Percentiles rank a stretch among this genome's conserved stretches.
These are phyloP conservation scores for Hyphopichia fennica DNA, from an alignment of 1,139 yeast genomes.

Conservation along the genomic window DNA sequence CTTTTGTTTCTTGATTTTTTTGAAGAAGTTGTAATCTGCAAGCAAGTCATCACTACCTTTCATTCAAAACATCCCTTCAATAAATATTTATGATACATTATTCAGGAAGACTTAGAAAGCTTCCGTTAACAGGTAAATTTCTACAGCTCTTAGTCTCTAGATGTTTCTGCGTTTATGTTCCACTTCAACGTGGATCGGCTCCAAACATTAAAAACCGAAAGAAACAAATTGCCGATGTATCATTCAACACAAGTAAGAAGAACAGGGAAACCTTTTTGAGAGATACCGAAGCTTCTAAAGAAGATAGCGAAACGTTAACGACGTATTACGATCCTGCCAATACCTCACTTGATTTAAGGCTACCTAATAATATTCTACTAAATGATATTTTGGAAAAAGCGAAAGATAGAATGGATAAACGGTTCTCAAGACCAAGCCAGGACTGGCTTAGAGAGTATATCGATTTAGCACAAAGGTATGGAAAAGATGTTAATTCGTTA, in stretches of 20 bases:
- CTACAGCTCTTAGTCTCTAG: background rate
- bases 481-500: slow-evolving; percentile 1
- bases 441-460: slow-evolving; percentile 17
- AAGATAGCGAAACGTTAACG: background rate
- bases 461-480: background rate
- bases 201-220: background rate
- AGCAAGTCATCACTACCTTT: background rate
- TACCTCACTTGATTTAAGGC: slow-evolving; percentile 8
- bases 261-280: too few relatives aligned
- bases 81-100: background rate
- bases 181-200: background rate
- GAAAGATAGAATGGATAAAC: slow-evolving; percentile 15
- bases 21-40: background rate
- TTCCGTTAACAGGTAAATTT: background rate
- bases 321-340: slow-evolving; percentile 13
- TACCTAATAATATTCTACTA: slow-evolving; percentile 11
- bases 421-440: slow-evolving; percentile 20
- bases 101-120: background rate
- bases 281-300: too few relatives aligned
- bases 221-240: background rate
- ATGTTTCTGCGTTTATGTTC: background rate
- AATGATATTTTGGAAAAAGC: slow-evolving; percentile 14
- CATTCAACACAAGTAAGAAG: too few relatives aligned
- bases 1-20: background rate
- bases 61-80: background rate